Base-by-base conservation (phyloP, 306 rosid species). In the Cicer chorassanicum region DNA sequence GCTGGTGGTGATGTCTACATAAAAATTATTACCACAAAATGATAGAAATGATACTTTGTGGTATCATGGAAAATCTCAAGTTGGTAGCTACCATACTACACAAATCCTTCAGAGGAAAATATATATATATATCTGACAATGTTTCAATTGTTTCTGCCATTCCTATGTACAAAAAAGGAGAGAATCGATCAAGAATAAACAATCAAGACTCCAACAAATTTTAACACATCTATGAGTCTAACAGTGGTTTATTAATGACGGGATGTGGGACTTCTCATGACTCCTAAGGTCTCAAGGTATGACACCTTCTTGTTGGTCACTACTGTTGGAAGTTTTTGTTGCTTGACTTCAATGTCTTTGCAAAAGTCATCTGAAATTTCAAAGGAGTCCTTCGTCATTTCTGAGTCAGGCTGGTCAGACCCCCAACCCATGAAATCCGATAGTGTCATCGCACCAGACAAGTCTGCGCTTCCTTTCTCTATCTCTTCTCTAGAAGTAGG, bases 391-490 rank as follows among this genome's bases (percentile, higher is more conserved):
- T 83, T 91, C 84, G 80, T 84, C 21, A 45, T 43, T 44, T 86
- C 92, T 4, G 73, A 6, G 42, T 85, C 92, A 6, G 73, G 82
- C 71, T 83, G 87, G 45, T 88, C 93, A 8, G 36, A 1, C 6
- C 82, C 91, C 99, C 97, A 92, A 40, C 96, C 97, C 98, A 95
- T 95, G 92, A 92, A 88, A 86, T 95, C 99, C 41, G 76, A 88
- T 55, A 95, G 79, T 15, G 98, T 95, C 93, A 87, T 87, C 18
- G 90, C 72, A 69, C 61, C 76, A 0, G 84, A 72, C 15, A 82
- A 61, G 44, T 86, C 97, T 13, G 71, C 19, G 9, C 74, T 40
- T 66, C 38, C 68, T 46, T 42, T 75, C 14, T 78, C 80, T 12
- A 41, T 14, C 12, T 82, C 89, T 49, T 88, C 96, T 70, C 29